These are phyloP conservation scores for Erysiphe pulchra DNA, from an alignment of 2,329 filamentous ascomycete genomes.

Conservation along the genomic window DNA sequence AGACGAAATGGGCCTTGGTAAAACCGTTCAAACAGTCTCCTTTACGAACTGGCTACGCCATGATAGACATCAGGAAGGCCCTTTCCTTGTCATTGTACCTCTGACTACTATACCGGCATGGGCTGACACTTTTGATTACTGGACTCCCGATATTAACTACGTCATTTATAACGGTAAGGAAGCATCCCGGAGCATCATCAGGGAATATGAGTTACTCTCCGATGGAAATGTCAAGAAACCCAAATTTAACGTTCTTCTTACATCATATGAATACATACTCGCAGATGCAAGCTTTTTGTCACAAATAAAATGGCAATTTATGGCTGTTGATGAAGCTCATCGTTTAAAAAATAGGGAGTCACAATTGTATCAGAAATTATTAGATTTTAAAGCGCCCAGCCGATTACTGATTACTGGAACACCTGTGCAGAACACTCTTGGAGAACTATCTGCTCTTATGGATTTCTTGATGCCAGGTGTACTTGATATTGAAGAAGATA, in stretches of 20 bases:
- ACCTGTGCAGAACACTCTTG: constrained; percentile 88
- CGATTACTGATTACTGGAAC: constrained; percentile 89
- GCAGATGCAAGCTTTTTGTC: constrained; percentile 63
- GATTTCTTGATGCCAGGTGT: constrained; percentile 95
- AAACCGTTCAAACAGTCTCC: constrained; percentile 90
- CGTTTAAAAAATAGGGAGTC: constrained; percentile 91
- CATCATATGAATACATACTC: constrained; percentile 90
- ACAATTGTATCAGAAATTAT: constrained; percentile 65
- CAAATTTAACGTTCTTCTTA: constrained; percentile 94
- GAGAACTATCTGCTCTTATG: constrained; percentile 73
- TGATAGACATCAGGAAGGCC: constrained; percentile 68
- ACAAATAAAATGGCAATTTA: constrained; percentile 89
- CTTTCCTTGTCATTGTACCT: constrained; percentile 90
- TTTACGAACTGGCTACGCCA: constrained; percentile 96
- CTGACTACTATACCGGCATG: constrained; percentile 93
- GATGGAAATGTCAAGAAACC: constrained; percentile 69
- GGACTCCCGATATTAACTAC: constrained; percentile 91
- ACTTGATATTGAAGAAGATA: constrained; percentile 70
- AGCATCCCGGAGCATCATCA: constrained; percentile 61
- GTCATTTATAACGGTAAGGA: constrained; percentile 89
- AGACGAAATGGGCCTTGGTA: constrained; percentile 95
- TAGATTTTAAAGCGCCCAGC: constrained; percentile 68
- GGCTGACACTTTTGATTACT: constrained; percentile 92
- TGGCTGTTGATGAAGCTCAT: constrained; percentile 91
- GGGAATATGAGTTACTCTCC: constrained; percentile 68